phyloP scores from a whole-genome alignment of 768 basidiomycete species.

The Gautieria morchelliformis region DNA sequence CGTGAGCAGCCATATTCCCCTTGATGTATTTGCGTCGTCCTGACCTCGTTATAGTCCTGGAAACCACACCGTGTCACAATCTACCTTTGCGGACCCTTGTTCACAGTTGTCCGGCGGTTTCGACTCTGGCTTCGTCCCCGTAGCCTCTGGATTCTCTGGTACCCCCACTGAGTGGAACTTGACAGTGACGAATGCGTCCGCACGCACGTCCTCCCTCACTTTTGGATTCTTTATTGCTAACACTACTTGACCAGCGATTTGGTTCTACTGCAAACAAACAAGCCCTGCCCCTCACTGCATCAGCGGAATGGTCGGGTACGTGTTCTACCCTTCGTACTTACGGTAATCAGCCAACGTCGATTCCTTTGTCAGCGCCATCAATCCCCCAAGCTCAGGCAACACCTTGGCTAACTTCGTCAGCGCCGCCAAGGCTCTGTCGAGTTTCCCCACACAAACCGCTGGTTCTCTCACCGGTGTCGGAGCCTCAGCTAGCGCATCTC shows the following conservation, averaged over 20 bases:
- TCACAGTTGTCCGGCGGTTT: conserved; percentile 37
- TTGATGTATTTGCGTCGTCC: neutral
- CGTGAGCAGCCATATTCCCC: conserved; percentile 20
- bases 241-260: conserved; percentile 30
- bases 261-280: conserved; percentile 51
- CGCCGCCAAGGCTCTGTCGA: conserved; percentile 22
- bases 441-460: conserved; percentile 27
- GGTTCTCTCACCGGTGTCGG: conserved; percentile 35
- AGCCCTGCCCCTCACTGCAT: conserved; percentile 32
- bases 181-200: conserved; percentile 37
- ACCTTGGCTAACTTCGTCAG: conserved; percentile 30
- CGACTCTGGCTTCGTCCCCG: conserved; percentile 42
- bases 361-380: conserved; percentile 32
- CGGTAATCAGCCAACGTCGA: neutral
- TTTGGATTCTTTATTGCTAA: neutral
- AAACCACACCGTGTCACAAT: conserved; percentile 47
- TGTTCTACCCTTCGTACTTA: neutral
- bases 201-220: conserved; percentile 27
- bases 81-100: conserved; percentile 36
- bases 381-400: conserved; percentile 34
- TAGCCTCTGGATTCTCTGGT: conserved; percentile 22
- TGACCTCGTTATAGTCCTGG: conserved; percentile 27
- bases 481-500: conserved; percentile 37
- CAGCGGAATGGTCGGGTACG: conserved; percentile 27
- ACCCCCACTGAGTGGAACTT: conserved; percentile 35